Conservation (phyloP, 805 yeast genomes). For the Metschnikowia lachancei region DNA sequence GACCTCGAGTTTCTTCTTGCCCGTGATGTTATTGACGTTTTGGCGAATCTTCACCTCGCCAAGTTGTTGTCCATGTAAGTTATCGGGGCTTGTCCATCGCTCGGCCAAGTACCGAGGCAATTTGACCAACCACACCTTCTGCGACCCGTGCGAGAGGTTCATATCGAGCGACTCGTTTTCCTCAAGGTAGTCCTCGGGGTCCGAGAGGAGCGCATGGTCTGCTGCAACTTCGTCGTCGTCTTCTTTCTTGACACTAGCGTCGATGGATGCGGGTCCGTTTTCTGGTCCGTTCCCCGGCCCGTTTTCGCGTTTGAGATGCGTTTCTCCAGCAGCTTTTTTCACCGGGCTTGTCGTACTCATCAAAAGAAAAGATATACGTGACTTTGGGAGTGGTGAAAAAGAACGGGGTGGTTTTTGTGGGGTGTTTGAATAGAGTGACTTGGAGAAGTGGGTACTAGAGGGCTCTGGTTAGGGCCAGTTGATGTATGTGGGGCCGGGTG, state of each 20-base stretch:
- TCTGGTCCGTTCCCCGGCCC: too few relatives aligned
- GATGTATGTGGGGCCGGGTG: too few relatives aligned
- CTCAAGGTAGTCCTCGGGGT: conserved; percentile 46
- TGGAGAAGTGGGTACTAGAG: not conserved
- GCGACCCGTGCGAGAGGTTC: conserved; percentile 57
- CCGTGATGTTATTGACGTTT: conserved; percentile 27
- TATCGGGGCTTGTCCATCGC: conserved; percentile 64
- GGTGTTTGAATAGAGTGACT: not conserved
- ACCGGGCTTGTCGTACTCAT: conserved; percentile 17
- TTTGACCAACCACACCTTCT: conserved; percentile 89
- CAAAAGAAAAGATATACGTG: not conserved
- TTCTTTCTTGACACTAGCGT: conserved; percentile 9
- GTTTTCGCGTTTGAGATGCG: conserved; percentile 8
- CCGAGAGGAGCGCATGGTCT: conserved; percentile 38
- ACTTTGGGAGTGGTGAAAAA: not conserved
- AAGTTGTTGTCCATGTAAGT: conserved; percentile 67
- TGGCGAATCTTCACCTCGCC: conserved; percentile 78
- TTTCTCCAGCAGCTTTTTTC: conserved; percentile 5
- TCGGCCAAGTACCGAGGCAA: conserved; percentile 85
- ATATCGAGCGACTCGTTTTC: conserved; percentile 74
- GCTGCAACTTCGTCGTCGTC: conserved; percentile 10
- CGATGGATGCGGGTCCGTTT: not conserved
- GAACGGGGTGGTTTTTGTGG: too few relatives aligned
- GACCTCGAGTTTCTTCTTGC: conserved; percentile 42
- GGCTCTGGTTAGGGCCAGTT: too few relatives aligned